A percentile compares a stretch with the other conserved stretches of the same genome.
These are phyloP conservation scores for Parietaria judaica DNA, from an alignment of 306 rosid genomes.

Conservation along the genomic window DNA sequence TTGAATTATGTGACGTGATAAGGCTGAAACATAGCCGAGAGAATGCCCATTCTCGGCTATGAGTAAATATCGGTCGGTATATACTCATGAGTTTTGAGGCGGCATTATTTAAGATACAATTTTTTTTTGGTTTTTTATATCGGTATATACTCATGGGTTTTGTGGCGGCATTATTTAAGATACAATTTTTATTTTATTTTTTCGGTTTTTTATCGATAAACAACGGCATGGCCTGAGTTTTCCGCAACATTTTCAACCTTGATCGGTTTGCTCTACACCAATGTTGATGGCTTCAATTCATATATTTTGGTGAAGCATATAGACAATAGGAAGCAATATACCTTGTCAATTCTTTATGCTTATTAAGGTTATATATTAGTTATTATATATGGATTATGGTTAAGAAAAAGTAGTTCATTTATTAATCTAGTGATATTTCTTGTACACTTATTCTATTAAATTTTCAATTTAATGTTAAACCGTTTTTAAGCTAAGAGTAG, in stretches of 20 bases:
- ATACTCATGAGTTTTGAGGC: too few relatives aligned
- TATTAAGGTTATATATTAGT: not conserved
- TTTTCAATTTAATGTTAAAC: not conserved
- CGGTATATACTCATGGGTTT: too few relatives aligned
- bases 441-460: not conserved
- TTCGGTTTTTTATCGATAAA: too few relatives aligned
- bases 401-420: not conserved
- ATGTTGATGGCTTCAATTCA: not conserved
- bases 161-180: too few relatives aligned
- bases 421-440: not conserved
- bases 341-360: not conserved
- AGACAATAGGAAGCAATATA: not conserved
- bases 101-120: too few relatives aligned
- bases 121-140: too few relatives aligned
- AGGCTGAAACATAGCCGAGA: slow-evolving; percentile 3
- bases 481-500: not conserved
- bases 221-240: too few relatives aligned
- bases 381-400: too few relatives aligned
- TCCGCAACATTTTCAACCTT: not conserved
- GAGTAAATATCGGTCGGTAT: too few relatives aligned
- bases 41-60: too few relatives aligned
- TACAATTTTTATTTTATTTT: too few relatives aligned
- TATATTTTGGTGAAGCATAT: not conserved
- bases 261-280: not conserved
- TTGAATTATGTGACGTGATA: not conserved